A percentile compares a stretch with the other conserved stretches of the same genome.
phyloP scores from a whole-genome alignment of 192 early-diverging fungal species.

The Podila clonocystis region DNA sequence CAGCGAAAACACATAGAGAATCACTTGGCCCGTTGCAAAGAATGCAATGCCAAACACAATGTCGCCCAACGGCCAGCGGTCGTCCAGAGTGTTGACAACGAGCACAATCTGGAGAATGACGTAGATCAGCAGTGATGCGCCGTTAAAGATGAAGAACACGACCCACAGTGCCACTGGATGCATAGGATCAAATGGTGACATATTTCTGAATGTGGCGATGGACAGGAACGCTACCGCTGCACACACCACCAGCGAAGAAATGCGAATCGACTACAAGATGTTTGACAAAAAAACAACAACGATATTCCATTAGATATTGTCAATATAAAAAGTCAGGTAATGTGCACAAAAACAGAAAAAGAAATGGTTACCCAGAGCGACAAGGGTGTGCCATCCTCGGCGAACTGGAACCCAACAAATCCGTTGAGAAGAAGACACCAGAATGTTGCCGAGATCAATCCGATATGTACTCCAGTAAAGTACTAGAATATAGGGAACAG shows the following conservation, averaged over 20 bases:
- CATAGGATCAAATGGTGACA: constrained; percentile 61
- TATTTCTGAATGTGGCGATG: constrained; percentile 72
- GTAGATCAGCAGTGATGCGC: constrained; percentile 78
- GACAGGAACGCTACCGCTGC: constrained; percentile 69
- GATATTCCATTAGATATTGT: not conserved
- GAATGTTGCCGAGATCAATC: constrained; percentile 78
- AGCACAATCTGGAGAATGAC: constrained; percentile 84
- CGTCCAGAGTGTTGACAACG: constrained; percentile 85
- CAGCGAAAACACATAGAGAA: constrained; percentile 74
- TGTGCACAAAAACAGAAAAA: not conserved
- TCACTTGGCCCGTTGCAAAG: constrained; percentile 78
- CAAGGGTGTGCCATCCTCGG: constrained; percentile 86
- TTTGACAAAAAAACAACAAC: not conserved
- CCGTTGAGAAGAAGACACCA: constrained; percentile 89
- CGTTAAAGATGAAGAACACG: constrained; percentile 79
- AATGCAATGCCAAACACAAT: constrained; percentile 83
- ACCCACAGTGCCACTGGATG: constrained; percentile 75
- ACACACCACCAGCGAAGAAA: constrained; percentile 78
- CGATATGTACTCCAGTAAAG: constrained; percentile 75
- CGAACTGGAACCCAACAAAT: constrained; percentile 91
- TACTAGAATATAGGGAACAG: constrained; percentile 58
- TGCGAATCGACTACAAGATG: constrained; percentile 73
- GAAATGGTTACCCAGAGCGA: constrained; percentile 82
- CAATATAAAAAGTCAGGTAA: not conserved
- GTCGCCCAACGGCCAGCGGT: constrained; percentile 89